phyloP scores from a whole-genome alignment of 768 basidiomycete species.

The Pleurotus tuoliensis region DNA sequence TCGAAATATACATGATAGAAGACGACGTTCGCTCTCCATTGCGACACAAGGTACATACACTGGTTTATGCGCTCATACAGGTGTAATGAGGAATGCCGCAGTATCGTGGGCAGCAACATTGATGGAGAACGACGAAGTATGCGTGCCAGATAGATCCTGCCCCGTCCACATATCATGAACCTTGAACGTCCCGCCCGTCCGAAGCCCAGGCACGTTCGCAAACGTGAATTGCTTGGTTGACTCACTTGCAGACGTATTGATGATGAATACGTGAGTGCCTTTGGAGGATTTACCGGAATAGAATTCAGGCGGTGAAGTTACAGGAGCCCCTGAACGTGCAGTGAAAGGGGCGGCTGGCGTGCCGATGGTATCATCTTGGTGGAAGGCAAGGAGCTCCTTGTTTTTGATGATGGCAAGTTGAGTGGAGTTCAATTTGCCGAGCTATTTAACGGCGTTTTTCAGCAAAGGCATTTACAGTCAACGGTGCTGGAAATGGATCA shows the following conservation, averaged over 20 bases:
- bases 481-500: background rate
- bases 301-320: conserved; percentile 47
- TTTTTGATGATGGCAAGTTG: conserved; percentile 49
- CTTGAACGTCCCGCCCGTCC: conserved; percentile 29
- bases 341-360: conserved; percentile 46
- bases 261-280: conserved; percentile 51
- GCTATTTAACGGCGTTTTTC: conserved; percentile 20
- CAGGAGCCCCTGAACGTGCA: conserved; percentile 30
- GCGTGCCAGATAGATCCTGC: conserved; percentile 37
- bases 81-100: conserved; percentile 42
- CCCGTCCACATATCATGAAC: conserved; percentile 57
- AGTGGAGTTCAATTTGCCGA: conserved; percentile 31
- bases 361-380: conserved; percentile 46
- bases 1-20: too few relatives aligned
- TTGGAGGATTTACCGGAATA: conserved; percentile 47
- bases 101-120: conserved; percentile 49
- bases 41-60: too few relatives aligned
- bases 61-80: background rate
- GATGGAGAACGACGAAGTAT: conserved; percentile 32
- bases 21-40: too few relatives aligned
- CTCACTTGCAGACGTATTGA: conserved; percentile 38
- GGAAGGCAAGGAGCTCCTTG: conserved; percentile 48
- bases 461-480: too few relatives aligned
- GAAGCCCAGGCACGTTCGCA: conserved; percentile 42
- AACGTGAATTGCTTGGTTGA: conserved; percentile 44